Base-by-base conservation (phyloP, 1,284 basidiomycete species). In the Leccinum insigne region DNA sequence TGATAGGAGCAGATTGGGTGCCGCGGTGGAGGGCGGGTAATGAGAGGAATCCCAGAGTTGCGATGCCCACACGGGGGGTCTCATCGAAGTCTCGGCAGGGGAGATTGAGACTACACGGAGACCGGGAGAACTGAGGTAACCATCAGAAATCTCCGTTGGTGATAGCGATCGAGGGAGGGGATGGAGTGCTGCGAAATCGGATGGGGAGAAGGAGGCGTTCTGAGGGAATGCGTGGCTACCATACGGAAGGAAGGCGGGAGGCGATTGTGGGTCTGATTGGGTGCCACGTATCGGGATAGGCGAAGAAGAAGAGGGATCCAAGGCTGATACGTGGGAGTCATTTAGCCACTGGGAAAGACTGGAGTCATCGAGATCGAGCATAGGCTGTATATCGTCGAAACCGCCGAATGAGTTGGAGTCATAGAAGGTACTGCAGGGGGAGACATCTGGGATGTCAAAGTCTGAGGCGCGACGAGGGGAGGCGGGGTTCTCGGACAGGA, bases 211-310 rank as follows among this genome's bases (percentile, higher is more conserved):
- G 26, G 83, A 75, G 10, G 80, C 70, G 65, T 81, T 80, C 70
- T 83, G 80, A 52, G 82, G 79, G 76, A 85, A 86, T 62, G 78
- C 69, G 64, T 80, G 79, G 32, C 79, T 80, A 60, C 70, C 70
- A 70, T 81, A 85, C 1, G 80, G 66, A 23, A 82, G 60, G 69
- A 84, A 82, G 10, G 79, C 72, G n/a, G 80, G 75, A 44, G 80
- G 78, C 32, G 82, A 76, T 62, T 78, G 76, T 68, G 75, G 79
- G 70, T 72, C 73, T 64, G 75, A 79, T 56, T 79, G 73, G 44
- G 80, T 73, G 42, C 82, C 78, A 44, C 87, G 86, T 67, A 88
- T 87, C 68, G 87, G 82, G 73, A 90, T 89, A 44, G 90, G 88
- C 0, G 86, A 83, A 3, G 85, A 82, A 5, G 84, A 80, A n/a